Evolutionary conservation across 1,284 basidiomycete species (phyloP), one percentile per base, ranked within the genome.

Genomic region (Puccinia hordei): DNA sequence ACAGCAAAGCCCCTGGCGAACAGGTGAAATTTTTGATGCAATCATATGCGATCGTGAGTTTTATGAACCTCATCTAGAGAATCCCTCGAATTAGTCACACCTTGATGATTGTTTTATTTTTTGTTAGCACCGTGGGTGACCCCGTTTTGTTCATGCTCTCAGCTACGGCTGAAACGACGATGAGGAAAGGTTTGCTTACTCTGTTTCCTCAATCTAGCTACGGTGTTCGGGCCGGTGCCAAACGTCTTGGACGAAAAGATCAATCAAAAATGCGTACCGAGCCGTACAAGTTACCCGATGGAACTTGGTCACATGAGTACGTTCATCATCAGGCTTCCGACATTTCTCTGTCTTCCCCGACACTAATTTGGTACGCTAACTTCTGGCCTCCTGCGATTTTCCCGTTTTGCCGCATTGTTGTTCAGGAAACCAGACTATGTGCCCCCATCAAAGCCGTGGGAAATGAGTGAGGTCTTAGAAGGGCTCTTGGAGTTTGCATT

Each of bases 171-270:
- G 72, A 41, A 53, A 13, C 30, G 33, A 53, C 19, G 24, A 77
- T n/a, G 33, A 35, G 49, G 27, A 59, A 38, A 17, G 53, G 6
- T 49, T 73, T 80, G 35, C 33, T 22, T n/a, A 59, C 27, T 33
- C 13, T 59, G 13, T 30, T 59, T 17, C 17, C 80, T 46, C 46
- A 66, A 17, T 69, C 71, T 81, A 46, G 80, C 84, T 96, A 99
- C 85, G 97, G 96, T 13, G 94, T 99, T 0, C 89, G 97, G 41
- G 96, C 97, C 22, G 97, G 97, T 0, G 97, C 97, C 2, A 99
- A 99, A 86, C 89, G 95, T 49, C 88, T 97, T 0, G 97, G 97
- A 0, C 88, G 94, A 73, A 87, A 87, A 77, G 86, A 87, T 41
- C 83, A 83, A 53, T 83, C 85, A 17, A 83, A 84, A 80, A 83